Evolutionary conservation across 495 filamentous ascomycete species (phyloP), one percentile per base, ranked within the genome.

Genomic region (Neurospora sp.): DNA sequence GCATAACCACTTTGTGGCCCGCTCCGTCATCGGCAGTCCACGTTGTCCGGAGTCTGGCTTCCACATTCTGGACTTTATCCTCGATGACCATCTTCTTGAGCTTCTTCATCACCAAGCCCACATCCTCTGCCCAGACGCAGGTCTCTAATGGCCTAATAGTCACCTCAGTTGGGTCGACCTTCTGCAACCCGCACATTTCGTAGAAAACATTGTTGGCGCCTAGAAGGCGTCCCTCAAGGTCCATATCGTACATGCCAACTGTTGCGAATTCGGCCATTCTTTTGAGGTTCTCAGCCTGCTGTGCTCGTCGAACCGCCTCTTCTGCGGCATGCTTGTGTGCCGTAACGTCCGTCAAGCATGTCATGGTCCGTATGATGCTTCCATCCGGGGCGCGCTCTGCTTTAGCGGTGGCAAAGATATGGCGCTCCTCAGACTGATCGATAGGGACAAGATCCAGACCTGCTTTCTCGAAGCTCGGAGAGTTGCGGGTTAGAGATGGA

Each of bases 171-270:
- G 77, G 77, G 46, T 83, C 83, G 22, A 79, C 77, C 59, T 78
- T 78, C 35, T 75, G 69, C 11, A 83, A 69, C 0, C 81, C 81
- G 53, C 83, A 84, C 80, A 85, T 81, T 69, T 85, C 81, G 65
- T 78, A 85, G 72, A 85, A 85, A 12, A 83, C 81, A 46, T 83
- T 80, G 71, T 85, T 85, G 20, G 82, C 82, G 2, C 80, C 79
- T 10, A 84, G 73, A 40, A 85, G 76, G 11, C 80, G 76, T 10
- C 83, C 83, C 14, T 83, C 77, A 4, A 85, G 79, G 41, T 81
- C 78, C 81, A 85, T 83, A 41, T 85, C 83, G 72, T 83, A 85
- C 81, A 85, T 82, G 70, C 83, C 83, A 31, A 85, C 83, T 2
- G 83, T 85, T 5, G 83, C 82, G 68, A 80, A 81, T 68, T 85